These are phyloP conservation scores for Penicillium paxilli DNA, from an alignment of 495 filamentous ascomycete genomes.

Conservation along the genomic window DNA sequence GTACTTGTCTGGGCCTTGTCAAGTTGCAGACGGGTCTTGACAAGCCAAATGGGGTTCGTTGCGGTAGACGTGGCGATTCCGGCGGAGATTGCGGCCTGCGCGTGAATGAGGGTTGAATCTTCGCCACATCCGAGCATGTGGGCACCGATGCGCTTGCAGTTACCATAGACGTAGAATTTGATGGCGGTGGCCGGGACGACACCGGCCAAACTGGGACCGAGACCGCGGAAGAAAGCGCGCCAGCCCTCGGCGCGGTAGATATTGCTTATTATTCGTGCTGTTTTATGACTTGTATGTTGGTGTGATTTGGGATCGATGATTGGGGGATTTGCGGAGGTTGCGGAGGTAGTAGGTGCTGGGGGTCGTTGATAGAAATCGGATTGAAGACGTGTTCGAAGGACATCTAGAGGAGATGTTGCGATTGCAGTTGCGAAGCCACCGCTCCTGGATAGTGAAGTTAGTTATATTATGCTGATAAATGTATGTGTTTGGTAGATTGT, in stretches of 20 bases:
- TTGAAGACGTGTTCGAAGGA: conserved; percentile 85
- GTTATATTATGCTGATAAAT: too few relatives aligned
- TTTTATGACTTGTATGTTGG: conserved; percentile 69
- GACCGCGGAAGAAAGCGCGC: conserved; percentile 83
- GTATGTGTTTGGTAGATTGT: too few relatives aligned
- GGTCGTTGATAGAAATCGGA: conserved; percentile 82
- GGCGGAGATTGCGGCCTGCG: conserved; percentile 68
- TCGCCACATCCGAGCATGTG: conserved; percentile 62
- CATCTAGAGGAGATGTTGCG: conserved; percentile 82
- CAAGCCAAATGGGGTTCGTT: conserved; percentile 91
- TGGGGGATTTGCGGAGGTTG: conserved; percentile 22
- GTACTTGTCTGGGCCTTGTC: conserved; percentile 65
- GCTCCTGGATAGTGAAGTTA: conserved; percentile 48
- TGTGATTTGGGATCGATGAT: conserved; percentile 39
- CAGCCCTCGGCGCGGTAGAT: conserved; percentile 78
- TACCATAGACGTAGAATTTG: conserved; percentile 88
- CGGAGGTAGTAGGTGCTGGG: conserved; percentile 31
- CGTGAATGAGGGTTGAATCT: conserved; percentile 71
- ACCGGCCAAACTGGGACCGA: conserved; percentile 83
- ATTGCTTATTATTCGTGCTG: conserved; percentile 73
- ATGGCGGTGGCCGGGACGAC: conserved; percentile 85
- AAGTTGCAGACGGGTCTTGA: conserved; percentile 87
- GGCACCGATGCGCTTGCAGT: conserved; percentile 75
- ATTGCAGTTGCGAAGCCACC: conserved; percentile 85
- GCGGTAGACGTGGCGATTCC: conserved; percentile 80